A percentile compares a stretch with the other conserved stretches of the same genome.
Evolutionary conservation across 805 yeast genomes (phyloP).

Genomic region (Nadsonia fulvescens): DNA sequence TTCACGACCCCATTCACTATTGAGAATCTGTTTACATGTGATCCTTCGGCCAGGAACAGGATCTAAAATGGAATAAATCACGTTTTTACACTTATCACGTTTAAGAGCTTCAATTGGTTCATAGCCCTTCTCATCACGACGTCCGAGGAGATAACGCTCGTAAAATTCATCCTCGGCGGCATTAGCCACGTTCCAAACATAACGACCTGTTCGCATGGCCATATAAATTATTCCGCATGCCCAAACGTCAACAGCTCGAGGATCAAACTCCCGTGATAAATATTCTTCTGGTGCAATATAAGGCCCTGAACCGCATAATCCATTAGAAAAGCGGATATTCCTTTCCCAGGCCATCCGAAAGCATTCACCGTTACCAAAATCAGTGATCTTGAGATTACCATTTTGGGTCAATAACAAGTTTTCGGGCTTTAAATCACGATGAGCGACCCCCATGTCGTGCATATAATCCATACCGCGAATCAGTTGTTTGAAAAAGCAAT

Average conservation of each 20-base stretch:
- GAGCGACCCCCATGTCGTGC: slow-evolving; percentile 87
- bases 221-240: slow-evolving; percentile 64
- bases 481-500: slow-evolving; percentile 78
- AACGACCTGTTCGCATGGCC: slow-evolving; percentile 81
- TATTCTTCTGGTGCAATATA: slow-evolving; percentile 89
- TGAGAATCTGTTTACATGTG: slow-evolving; percentile 71
- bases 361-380: slow-evolving; percentile 84
- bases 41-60: slow-evolving; percentile 80
- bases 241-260: slow-evolving; percentile 76
- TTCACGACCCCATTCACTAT: slow-evolving; percentile 92
- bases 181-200: slow-evolving; percentile 71
- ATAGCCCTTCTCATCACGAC: slow-evolving; percentile 73
- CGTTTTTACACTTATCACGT: slow-evolving; percentile 80
- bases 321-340: slow-evolving; percentile 45
- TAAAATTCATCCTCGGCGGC: slow-evolving; percentile 67
- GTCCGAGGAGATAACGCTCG: slow-evolving; percentile 49
- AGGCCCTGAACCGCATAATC: slow-evolving; percentile 80
- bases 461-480: slow-evolving; percentile 66
- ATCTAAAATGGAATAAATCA: slow-evolving; percentile 80
- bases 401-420: slow-evolving; percentile 51
- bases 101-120: slow-evolving; percentile 79
- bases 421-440: slow-evolving; percentile 83
- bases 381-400: slow-evolving; percentile 57
- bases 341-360: slow-evolving; percentile 81
- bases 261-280: slow-evolving; percentile 40